Conservation (phyloP, 208 protist genomes). For the Trypanosoma mega region DNA sequence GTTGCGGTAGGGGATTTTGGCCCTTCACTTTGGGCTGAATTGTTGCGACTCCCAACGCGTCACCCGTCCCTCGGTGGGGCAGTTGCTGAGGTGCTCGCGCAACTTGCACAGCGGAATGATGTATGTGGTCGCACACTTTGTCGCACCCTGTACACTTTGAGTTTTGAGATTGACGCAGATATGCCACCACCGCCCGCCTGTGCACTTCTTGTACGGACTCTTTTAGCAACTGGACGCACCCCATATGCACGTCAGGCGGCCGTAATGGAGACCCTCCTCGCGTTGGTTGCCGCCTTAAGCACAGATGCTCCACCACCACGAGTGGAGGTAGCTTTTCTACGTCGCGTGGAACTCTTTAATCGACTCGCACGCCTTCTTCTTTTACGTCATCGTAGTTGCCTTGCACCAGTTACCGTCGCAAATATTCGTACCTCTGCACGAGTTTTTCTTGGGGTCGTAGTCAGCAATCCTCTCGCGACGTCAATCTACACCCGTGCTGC, state of each 20-base stretch:
- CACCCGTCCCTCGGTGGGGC: conserved; percentile 36
- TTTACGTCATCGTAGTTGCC: conserved; percentile 35
- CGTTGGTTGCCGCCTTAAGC: conserved; percentile 25
- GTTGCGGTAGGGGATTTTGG: conserved; percentile 48
- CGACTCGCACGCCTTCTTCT: conserved; percentile 48
- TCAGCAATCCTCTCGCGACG: conserved; percentile 33
- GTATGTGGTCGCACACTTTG: conserved; percentile 17
- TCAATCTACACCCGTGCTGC: conserved; percentile 50
- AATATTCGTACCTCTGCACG: conserved; percentile 34
- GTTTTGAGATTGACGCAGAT: conserved; percentile 7
- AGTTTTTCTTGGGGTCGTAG: conserved; percentile 48
- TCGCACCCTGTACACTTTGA: conserved; percentile 4
- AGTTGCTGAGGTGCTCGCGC: conserved; percentile 29
- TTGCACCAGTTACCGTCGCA: conserved; percentile 32
- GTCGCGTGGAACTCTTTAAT: conserved; percentile 63
- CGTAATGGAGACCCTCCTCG: conserved; percentile 15
- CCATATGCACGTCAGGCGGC: conserved; percentile 3
- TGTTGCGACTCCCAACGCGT: conserved; percentile 32
- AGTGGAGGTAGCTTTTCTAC: conserved; percentile 37
- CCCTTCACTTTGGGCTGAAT: conserved; percentile 37
- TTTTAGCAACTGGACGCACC: conserved; percentile 22
- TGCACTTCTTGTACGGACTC: conserved; percentile 23
- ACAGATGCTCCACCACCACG: conserved; percentile 30
- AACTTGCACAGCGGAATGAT: conserved; percentile 23
- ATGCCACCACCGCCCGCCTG: neutral